Conservation (phyloP, 495 filamentous ascomycete genomes). For the Ramalina intermedia region DNA sequence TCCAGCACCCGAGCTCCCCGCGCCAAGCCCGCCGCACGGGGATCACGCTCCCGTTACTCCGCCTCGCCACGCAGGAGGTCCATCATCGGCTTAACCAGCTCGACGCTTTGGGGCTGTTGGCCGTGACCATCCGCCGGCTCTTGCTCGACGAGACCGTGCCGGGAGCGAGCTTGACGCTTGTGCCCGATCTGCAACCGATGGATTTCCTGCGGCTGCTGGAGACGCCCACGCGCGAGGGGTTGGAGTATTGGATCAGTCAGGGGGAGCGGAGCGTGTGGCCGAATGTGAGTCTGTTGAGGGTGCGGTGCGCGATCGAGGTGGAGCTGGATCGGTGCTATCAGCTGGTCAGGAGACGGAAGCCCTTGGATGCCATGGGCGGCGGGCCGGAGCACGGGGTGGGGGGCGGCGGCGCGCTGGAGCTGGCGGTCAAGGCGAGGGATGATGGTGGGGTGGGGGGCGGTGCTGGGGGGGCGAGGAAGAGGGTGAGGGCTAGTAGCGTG, state of each 20-base stretch:
- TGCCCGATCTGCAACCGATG: constrained; percentile 56
- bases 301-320: constrained; percentile 76
- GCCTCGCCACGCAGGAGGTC: constrained; percentile 59
- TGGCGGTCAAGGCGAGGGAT: not conserved
- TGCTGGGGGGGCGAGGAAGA: not conserved
- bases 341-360: constrained; percentile 47
- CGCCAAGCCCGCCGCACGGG: constrained; percentile 42
- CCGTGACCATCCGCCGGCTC: constrained; percentile 53
- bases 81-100: constrained; percentile 73
- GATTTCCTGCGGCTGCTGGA: constrained; percentile 70
- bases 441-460: not conserved
- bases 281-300: constrained; percentile 65
- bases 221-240: constrained; percentile 55
- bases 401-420: not conserved
- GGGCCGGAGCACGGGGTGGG: not conserved
- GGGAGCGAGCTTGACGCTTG: constrained; percentile 63
- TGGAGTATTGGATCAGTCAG: constrained; percentile 74
- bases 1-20: constrained; percentile 54
- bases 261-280: constrained; percentile 90
- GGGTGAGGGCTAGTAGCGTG: constrained; percentile 3
- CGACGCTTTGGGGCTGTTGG: constrained; percentile 60
- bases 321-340: constrained; percentile 78
- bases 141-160: constrained; percentile 81
- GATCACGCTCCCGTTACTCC: constrained; percentile 46
- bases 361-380: constrained; percentile 21